Conservation (phyloP, 2,329 filamentous ascomycete genomes). For the Cylindrodendrum hubeiense region DNA sequence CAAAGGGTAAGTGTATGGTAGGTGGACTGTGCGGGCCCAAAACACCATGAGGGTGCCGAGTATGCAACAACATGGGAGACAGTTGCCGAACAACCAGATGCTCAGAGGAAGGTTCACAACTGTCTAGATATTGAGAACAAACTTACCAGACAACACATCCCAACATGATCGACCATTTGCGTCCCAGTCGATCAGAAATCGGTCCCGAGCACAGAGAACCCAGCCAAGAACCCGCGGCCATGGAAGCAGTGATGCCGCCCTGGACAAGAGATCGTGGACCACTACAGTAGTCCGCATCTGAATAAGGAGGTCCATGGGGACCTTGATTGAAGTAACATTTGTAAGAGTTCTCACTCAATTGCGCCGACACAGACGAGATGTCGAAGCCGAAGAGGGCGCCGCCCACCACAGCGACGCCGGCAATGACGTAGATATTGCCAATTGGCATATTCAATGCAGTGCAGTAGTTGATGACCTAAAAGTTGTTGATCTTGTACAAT, state of each 20-base stretch:
- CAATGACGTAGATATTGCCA: conserved; percentile 43
- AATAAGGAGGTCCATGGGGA: conserved; percentile 47
- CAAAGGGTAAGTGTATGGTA: too few species aligned
- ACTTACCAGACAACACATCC: conserved; percentile 64
- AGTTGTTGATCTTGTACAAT: neutral
- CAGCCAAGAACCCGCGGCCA: conserved; percentile 65
- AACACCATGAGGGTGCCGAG: conserved; percentile 89
- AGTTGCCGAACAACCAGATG: conserved; percentile 94
- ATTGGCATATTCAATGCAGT: conserved; percentile 17
- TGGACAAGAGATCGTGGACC: conserved; percentile 57
- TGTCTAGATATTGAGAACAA: conserved; percentile 95
- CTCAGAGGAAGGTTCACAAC: conserved; percentile 90
- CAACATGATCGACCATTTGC: conserved; percentile 64
- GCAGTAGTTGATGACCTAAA: neutral
- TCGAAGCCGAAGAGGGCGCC: conserved; percentile 44
- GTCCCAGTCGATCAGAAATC: conserved; percentile 62
- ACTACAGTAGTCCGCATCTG: conserved; percentile 45
- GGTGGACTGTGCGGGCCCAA: too few species aligned
- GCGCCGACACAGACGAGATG: conserved; percentile 41
- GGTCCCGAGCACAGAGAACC: conserved; percentile 62
- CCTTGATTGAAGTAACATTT: conserved; percentile 55
- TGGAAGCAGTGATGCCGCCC: conserved; percentile 64
- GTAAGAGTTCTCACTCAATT: conserved; percentile 50
- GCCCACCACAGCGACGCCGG: conserved; percentile 38
- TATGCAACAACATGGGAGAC: conserved; percentile 80